Evolutionary conservation across 352 stramenopile species (phyloP).

Genomic region (Plasmopara halstedii): DNA sequence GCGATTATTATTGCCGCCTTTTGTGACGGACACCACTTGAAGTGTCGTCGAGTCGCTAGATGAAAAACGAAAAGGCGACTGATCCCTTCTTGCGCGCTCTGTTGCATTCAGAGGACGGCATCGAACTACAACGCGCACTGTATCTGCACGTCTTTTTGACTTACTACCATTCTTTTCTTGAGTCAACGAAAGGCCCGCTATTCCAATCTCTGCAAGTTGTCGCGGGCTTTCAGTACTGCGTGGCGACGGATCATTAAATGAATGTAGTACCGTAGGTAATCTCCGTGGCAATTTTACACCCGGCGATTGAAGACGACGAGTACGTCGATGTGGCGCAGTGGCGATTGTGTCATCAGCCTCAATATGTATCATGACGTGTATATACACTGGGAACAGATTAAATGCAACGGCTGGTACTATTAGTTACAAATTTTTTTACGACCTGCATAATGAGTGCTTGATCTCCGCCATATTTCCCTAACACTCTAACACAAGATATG

Average conservation of each 20-base stretch:
- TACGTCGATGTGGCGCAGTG: slow-evolving; percentile 8
- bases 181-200: slow-evolving; percentile 2
- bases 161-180: neutral
- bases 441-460: too few relatives aligned
- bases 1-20: slow-evolving; percentile 8
- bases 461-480: too few relatives aligned
- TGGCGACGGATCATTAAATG: neutral
- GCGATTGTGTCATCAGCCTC: slow-evolving; percentile 7
- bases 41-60: slow-evolving; percentile 39
- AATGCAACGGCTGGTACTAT: too few relatives aligned
- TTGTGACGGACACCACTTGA: slow-evolving; percentile 42
- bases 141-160: slow-evolving; percentile 5
- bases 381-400: too few relatives aligned
- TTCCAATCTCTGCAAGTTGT: neutral
- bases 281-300: slow-evolving; percentile 1
- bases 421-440: too few relatives aligned
- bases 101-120: slow-evolving; percentile 52
- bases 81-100: slow-evolving; percentile 42
- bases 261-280: slow-evolving; percentile 5
- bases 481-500: too few relatives aligned
- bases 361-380: neutral
- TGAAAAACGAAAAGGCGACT: slow-evolving; percentile 44
- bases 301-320: slow-evolving; percentile 10
- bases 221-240: slow-evolving; percentile 4
- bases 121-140: slow-evolving; percentile 54